Evolutionary conservation across 1,139 yeast genomes (phyloP).

Genomic region (Yamadazyma songkhlaensis): DNA sequence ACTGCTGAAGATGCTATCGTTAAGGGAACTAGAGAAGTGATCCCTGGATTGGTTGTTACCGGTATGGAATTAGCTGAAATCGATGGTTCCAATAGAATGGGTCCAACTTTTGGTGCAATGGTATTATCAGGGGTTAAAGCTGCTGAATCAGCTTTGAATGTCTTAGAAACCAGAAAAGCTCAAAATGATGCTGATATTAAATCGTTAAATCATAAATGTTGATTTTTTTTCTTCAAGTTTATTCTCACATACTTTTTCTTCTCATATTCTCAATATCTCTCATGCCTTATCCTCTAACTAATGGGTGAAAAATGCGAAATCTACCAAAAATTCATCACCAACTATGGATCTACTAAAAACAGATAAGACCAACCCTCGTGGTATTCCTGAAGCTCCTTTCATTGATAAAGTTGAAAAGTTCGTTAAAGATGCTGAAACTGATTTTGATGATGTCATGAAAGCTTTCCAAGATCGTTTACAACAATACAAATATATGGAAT

Average conservation of each 20-base stretch:
- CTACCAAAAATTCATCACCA: conserved; percentile 1
- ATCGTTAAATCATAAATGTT: conserved; percentile 7
- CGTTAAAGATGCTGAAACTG: conserved; percentile 61
- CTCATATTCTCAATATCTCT: too few species aligned
- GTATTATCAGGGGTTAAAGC: conserved; percentile 75
- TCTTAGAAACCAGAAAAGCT: conserved; percentile 47
- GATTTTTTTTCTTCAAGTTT: not conserved
- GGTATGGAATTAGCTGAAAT: conserved; percentile 83
- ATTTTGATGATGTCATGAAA: conserved; percentile 65
- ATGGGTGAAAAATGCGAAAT: not conserved
- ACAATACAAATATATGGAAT: conserved; percentile 83
- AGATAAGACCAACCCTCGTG: conserved; percentile 72
- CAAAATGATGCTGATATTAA: conserved; percentile 25
- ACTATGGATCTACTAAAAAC: conserved; percentile 34
- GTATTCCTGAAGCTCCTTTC: conserved; percentile 96
- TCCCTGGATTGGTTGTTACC: conserved; percentile 70
- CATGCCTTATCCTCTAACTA: too few species aligned
- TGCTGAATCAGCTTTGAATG: conserved; percentile 58
- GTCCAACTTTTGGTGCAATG: conserved; percentile 85
- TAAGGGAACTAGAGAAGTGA: conserved; percentile 65
- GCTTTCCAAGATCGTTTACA: conserved; percentile 79
- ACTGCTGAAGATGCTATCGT: conserved; percentile 76
- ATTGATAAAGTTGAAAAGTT: conserved; percentile 79
- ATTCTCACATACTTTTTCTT: too few species aligned
- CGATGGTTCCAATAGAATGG: conserved; percentile 79